phyloP scores from a whole-genome alignment of 345 rosid species.

The Iberis pinnata region DNA sequence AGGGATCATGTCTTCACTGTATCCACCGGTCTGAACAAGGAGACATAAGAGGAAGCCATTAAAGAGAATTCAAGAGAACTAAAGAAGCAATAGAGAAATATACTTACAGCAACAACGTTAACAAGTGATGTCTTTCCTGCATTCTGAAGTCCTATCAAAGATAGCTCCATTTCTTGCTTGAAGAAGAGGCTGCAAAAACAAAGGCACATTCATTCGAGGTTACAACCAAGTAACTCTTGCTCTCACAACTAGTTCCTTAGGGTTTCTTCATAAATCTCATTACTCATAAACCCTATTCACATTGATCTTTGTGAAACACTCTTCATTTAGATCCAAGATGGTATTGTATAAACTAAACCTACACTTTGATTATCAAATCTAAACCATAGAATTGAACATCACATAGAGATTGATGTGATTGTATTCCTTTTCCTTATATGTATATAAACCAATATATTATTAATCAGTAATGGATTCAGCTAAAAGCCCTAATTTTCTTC shows the following conservation, averaged over 20 bases:
- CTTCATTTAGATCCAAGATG: slow-evolving; percentile 7
- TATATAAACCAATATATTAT: too few species aligned
- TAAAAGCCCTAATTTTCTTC: slow-evolving; percentile 3
- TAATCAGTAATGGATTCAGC: background rate
- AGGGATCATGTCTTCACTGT: slow-evolving; percentile 90
- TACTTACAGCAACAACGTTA: slow-evolving; percentile 71
- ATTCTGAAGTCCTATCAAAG: slow-evolving; percentile 84
- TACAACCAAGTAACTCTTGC: background rate
- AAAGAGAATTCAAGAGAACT: slow-evolving; percentile 7
- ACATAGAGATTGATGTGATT: too few species aligned
- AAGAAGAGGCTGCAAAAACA: slow-evolving; percentile 57
- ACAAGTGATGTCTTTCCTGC: slow-evolving; percentile 87
- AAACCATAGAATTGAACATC: background rate
- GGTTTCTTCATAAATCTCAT: background rate
- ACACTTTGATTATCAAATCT: background rate
- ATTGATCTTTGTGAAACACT: background rate
- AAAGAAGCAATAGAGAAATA: slow-evolving; percentile 11
- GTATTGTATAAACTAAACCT: background rate
- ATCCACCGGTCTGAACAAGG: slow-evolving; percentile 66
- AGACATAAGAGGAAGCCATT: slow-evolving; percentile 23
- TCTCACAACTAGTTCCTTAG: background rate
- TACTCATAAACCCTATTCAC: background rate
- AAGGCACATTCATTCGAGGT: background rate
- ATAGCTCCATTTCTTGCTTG: slow-evolving; percentile 85
- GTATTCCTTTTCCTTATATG: too few species aligned